Base-by-base conservation (phyloP, 192 early-diverging fungal species). In the Linnemannia zychae region DNA sequence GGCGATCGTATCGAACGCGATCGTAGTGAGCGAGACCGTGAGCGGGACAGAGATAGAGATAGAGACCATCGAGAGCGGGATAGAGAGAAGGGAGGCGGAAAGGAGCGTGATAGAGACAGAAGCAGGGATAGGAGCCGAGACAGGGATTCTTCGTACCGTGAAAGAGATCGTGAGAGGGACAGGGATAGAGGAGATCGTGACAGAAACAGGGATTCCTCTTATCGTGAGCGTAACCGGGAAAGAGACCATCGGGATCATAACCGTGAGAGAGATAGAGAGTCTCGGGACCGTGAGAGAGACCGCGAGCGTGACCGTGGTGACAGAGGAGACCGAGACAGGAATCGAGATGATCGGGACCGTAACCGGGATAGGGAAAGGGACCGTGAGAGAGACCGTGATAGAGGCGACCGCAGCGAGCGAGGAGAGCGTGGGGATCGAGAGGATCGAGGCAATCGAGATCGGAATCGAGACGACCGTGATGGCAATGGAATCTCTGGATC, bases 241-340 rank as follows among this genome's bases (percentile, higher is more conserved):
- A 67, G 76, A 24, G 69, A 76, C 2, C 20, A 72, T 13, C 22
- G 46, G 7, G 37, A 60, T 52, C 40, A 60, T 9, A 37, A 72
- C n/a, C 38, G 49, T 13, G 48, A 70, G 17, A 67, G 71, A 16
- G 34, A 40, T 47, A 46, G 73, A 2, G 40, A 53, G 5, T 73
- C 75, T 12, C 46, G 79, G 24, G 72, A 71, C 4, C 34, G 68
- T 40, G 65, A 72, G n/a, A 36, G 75, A 28, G 49, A 44, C 31
- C 74, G 80, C 18, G 70, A 76, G 15, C 44, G 79, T 12, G 80
- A 74, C 18, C 76, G 76, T 6, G 81, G 79, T 7, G 76, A 77
- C n/a, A 48, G 76, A 6, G 50, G 73, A 20, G 77, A 78, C 31
- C 53, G 77, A 0, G 74, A 74, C 6, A 48, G 71, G 18, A 48